Base-by-base conservation (phyloP, 306 rosid species). In the Castanea mollissima region DNA sequence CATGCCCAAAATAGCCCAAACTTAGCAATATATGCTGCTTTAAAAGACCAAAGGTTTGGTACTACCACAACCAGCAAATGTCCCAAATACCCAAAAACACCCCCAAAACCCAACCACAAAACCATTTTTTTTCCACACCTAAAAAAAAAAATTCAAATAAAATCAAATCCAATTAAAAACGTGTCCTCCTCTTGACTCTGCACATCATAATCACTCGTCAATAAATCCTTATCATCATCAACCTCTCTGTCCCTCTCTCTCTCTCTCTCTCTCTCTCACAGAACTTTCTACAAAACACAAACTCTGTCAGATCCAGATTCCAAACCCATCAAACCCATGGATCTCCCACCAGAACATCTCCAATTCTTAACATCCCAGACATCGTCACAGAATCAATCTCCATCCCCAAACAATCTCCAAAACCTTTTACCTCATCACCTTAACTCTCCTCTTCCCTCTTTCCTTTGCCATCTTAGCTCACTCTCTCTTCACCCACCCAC, bases 391-490 rank as follows among this genome's bases (percentile, higher is more conserved):
- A 95, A 89, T 86, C 99, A 13, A 87, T 77, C 57, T 78, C 97
- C 59, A 91, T 95, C 81, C 99, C 98, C 1, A 95, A 88, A 54
- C 86, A 82, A 6, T 95, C 96, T 0, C 97, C 98, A 0, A 93
- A 35, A 93, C 99, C 44, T 95, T 95, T 88, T 93, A 90, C 85
- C 93, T 93, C 18, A 82, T 95, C 16, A 93, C 96, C 55, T 78
- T 95, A 2, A 85, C 94, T 84, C 86, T 95, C 6, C 83, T 95
- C 31, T 93, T 95, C 62, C 99, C 99, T 14, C 97, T 95, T 25
- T 91, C 98, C 1, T 95, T 95, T 21, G 99, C 98, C 19, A 91
- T 93, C 79, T 60, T 95, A 13, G 98, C 99, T 7, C 98, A 93
- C 85, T 89, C 99, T 0, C 94, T 95, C 78, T 95, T 93, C 92